Evolutionary conservation across 257 asterid genomes (phyloP).

Genomic region (Solanum dulcamara): DNA sequence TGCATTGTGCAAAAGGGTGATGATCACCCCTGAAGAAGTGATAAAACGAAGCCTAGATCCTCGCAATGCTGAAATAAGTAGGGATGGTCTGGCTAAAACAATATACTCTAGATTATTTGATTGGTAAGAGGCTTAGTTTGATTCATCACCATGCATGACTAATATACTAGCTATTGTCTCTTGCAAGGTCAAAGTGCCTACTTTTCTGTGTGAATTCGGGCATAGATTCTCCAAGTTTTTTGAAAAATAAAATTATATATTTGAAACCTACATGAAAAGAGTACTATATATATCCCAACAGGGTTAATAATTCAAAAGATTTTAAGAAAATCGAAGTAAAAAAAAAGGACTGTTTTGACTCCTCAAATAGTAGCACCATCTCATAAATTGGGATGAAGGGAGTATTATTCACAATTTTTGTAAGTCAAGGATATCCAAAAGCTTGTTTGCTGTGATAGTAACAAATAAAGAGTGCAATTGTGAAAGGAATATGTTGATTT

Average conservation of each 20-base stretch:
- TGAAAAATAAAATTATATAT: not conserved
- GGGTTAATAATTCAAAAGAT: not conserved
- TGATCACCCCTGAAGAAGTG: conserved; percentile 98
- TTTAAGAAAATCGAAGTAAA: not conserved
- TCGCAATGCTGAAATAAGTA: conserved; percentile 76
- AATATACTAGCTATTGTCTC: not conserved
- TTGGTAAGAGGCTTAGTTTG: conserved; percentile 42
- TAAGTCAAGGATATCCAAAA: not conserved
- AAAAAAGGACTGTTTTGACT: not conserved
- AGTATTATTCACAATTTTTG: not conserved
- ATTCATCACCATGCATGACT: not conserved
- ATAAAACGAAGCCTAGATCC: conserved; percentile 97
- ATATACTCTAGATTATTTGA: conserved; percentile 87
- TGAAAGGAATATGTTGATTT: not conserved
- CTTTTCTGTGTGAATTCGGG: not conserved
- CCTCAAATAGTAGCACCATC: not conserved
- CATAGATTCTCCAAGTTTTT: not conserved
- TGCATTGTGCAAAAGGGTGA: conserved; percentile 94
- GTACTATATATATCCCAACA: not conserved
- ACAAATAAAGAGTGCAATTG: not conserved
- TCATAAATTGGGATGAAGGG: not conserved
- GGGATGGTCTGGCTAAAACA: conserved; percentile 96
- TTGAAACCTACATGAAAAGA: not conserved
- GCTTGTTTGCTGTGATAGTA: not conserved
- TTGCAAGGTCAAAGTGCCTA: not conserved